Conservation (phyloP, 2,329 filamentous ascomycete species). For the Neurospora sp. region DNA sequence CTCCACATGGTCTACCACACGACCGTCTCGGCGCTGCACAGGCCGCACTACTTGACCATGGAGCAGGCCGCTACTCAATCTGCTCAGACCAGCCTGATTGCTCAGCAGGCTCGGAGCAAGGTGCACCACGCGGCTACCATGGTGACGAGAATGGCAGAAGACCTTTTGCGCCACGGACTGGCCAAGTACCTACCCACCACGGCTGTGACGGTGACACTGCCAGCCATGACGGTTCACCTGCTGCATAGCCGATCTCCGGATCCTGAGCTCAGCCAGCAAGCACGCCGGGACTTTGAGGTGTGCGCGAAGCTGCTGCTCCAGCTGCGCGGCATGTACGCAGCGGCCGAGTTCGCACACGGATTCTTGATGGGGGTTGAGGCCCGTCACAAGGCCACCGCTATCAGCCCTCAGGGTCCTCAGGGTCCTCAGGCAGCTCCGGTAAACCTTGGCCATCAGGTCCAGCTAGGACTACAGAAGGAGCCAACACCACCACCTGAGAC, state of each 20-base stretch:
- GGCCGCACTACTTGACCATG: conserved; percentile 71
- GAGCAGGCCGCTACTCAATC: conserved; percentile 33
- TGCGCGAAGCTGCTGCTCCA: conserved; percentile 89
- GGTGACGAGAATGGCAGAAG: conserved; percentile 72
- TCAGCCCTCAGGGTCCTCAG: background rate
- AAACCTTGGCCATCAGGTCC: background rate
- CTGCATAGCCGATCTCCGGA: conserved; percentile 81
- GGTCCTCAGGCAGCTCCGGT: background rate
- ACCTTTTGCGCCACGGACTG: conserved; percentile 60
- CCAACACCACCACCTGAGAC: background rate
- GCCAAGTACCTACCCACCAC: conserved; percentile 77
- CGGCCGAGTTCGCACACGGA: conserved; percentile 90
- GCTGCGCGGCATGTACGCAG: conserved; percentile 79
- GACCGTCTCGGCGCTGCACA: conserved; percentile 80
- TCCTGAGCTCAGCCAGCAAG: conserved; percentile 57
- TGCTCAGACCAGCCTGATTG: conserved; percentile 30
- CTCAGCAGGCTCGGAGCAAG: conserved; percentile 72
- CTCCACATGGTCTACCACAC: conserved; percentile 92
- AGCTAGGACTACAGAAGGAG: background rate
- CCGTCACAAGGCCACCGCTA: background rate
- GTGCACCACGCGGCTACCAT: conserved; percentile 76
- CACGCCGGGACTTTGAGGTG: conserved; percentile 76
- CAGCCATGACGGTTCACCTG: conserved; percentile 86
- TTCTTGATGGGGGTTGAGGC: conserved; percentile 50
- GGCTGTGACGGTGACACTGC: conserved; percentile 79